Percentiles rank a stretch among this genome's conserved stretches.
Conservation (phyloP, 1,139 yeast species). For the Blastobotrys ciferrii region DNA sequence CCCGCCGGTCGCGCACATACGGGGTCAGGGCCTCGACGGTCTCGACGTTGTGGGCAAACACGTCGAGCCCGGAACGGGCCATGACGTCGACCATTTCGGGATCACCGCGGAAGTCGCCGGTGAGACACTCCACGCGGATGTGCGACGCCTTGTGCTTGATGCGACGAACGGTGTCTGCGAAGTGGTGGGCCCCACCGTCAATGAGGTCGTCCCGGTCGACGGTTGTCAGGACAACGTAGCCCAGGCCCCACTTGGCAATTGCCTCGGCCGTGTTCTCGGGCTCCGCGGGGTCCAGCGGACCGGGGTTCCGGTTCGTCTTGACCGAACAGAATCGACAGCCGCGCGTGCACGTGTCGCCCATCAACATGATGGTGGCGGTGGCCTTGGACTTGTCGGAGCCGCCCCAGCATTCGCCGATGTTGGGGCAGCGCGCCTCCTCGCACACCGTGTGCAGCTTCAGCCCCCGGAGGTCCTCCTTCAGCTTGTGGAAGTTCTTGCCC, state of each 20-base stretch:
- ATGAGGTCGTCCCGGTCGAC: conserved; percentile 94
- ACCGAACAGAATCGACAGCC: conserved; percentile 98
- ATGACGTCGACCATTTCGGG: conserved; percentile 73
- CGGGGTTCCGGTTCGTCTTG: conserved; percentile 84
- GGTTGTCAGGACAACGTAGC: conserved; percentile 95
- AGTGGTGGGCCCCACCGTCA: conserved; percentile 93
- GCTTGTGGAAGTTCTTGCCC: conserved; percentile 75
- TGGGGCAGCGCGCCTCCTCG: conserved; percentile 98
- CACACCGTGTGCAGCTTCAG: conserved; percentile 91
- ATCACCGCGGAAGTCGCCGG: conserved; percentile 96
- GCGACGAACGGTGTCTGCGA: conserved; percentile 79
- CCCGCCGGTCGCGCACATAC: conserved; percentile 92
- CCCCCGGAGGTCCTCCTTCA: conserved; percentile 85
- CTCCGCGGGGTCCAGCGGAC: conserved; percentile 89
- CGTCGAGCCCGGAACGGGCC: conserved; percentile 88
- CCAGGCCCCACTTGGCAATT: conserved; percentile 96
- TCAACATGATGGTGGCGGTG: conserved; percentile 97
- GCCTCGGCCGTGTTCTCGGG: conserved; percentile 99
- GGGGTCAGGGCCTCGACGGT: conserved; percentile 96
- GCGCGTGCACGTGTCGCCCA: conserved; percentile 98
- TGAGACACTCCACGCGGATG: conserved; percentile 85
- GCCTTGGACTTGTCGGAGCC: conserved; percentile 89
- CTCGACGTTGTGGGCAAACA: conserved; percentile 95
- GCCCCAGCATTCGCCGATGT: conserved; percentile 99
- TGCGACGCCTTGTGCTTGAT: conserved; percentile 89